Conservation (phyloP, 139 green algal genomes). For the Pseudopediastrum boryanum region DNA sequence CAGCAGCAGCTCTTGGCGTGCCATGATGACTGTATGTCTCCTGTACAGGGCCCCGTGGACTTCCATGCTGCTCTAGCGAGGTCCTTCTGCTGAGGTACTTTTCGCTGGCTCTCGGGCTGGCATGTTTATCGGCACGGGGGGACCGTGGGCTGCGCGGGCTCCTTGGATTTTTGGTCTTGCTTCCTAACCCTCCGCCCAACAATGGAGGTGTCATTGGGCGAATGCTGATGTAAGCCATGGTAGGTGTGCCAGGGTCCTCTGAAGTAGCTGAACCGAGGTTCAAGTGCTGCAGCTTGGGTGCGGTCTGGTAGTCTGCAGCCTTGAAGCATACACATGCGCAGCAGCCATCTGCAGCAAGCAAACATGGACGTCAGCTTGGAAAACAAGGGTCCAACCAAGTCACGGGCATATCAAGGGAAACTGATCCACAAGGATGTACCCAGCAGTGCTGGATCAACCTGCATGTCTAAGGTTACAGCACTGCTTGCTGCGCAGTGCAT, state of each 20-base stretch:
- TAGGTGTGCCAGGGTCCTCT: neutral
- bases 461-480: neutral
- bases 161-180: too few species aligned
- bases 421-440: neutral
- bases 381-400: too few species aligned
- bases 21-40: too few species aligned
- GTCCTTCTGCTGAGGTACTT: too few species aligned
- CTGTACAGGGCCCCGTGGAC: too few species aligned
- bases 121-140: too few species aligned
- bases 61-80: too few species aligned
- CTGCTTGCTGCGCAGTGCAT: neutral
- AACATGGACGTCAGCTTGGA: neutral
- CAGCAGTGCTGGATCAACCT: neutral
- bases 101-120: too few species aligned
- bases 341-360: neutral
- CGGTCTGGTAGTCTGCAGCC: constrained; percentile 6
- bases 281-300: neutral
- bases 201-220: too few species aligned
- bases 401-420: neutral
- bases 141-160: too few species aligned
- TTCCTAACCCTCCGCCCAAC: too few species aligned
- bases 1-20: too few species aligned
- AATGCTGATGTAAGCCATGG: constrained; percentile 10
- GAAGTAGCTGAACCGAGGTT: neutral
- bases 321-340: constrained; percentile 14